Percentiles rank a stretch among this genome's conserved stretches.
These are phyloP conservation scores for Acanthamoeba royreba DNA, from an alignment of 208 protist species.

Conservation along the genomic window DNA sequence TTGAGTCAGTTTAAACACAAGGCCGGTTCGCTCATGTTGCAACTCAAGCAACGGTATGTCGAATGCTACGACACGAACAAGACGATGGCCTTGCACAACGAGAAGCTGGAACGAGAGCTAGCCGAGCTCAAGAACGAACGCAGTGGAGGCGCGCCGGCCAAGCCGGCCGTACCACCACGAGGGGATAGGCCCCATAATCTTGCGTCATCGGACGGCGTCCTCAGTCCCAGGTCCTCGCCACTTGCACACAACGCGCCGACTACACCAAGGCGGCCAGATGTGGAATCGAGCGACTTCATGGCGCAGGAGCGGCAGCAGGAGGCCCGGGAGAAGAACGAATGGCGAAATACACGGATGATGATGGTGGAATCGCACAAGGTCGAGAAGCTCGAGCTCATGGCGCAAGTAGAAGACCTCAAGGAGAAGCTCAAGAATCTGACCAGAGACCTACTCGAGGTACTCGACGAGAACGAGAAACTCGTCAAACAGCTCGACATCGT, in stretches of 20 bases:
- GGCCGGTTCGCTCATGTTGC: neutral
- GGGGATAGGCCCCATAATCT: too few relatives aligned
- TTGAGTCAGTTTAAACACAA: neutral
- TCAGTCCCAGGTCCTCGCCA: too few relatives aligned
- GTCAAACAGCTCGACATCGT: neutral
- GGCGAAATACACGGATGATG: neutral
- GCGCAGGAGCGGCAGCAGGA: neutral
- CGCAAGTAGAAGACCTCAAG: neutral
- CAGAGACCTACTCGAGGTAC: neutral
- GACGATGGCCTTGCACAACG: neutral
- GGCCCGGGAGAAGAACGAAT: neutral
- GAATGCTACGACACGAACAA: neutral
- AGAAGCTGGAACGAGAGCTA: neutral
- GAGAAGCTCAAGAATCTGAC: neutral
- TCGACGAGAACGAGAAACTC: slow-evolving; percentile 4
- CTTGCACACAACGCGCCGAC: too few relatives aligned
- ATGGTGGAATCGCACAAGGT: neutral
- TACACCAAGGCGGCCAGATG: neutral
- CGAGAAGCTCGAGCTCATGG: neutral
- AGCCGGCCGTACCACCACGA: neutral
- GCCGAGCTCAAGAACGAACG: neutral
- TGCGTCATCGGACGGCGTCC: too few relatives aligned
- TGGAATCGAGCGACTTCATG: neutral
- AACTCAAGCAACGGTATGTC: neutral
- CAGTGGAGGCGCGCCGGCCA: neutral